Base-by-base conservation (phyloP, 306 rosid species). In the Prinsepia uniflora region DNA sequence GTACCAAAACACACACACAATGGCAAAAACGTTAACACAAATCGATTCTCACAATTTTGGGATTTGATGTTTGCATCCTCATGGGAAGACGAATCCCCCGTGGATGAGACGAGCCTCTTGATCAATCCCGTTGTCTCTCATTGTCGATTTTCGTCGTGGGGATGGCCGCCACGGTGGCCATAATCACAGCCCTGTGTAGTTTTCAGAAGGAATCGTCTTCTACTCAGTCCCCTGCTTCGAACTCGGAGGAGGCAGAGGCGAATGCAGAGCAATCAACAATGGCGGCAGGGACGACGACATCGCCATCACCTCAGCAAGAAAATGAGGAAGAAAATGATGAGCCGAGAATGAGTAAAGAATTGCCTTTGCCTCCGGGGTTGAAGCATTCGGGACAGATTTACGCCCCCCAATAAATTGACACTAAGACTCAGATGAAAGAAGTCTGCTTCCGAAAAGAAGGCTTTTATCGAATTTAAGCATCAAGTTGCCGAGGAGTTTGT, bases 61-160 rank as follows among this genome's bases (percentile, higher is more conserved):
- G 5, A 61, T 72, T 67, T 36, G 56, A 79, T 76, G 71, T 65
- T 70, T 34, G 46, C 64, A 68, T 68, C 7, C 74, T 57, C 55
- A 92, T 90, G 96, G 96, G 94, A 81, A 86, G 96, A 79, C 86
- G 65, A 64, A 48, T 84, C 61, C 85, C 85, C 88, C 34, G 13
- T 39, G 72, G 82, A 86, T 72, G 90, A 76, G 24, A 13, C 53
- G 3, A 48, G 52, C 43, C 41, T 57, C 20, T 57, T 85, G 22
- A 65, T 78, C 62, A 88, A 84, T 66, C 90, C 90, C 92, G 5
- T 0, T 72, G 47, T n/a, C 52, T 90, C 3, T 77, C 86, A 0
- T 57, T 85, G 0, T 77, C 87, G 8, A 67, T 92, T 62, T 4
- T 88, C 2, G 89, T 67, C 0, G 80, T 70, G 20, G 83, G 84